Evolutionary conservation across 257 asterid species (phyloP).

Genomic region (Jacaranda mimosifolia): DNA sequence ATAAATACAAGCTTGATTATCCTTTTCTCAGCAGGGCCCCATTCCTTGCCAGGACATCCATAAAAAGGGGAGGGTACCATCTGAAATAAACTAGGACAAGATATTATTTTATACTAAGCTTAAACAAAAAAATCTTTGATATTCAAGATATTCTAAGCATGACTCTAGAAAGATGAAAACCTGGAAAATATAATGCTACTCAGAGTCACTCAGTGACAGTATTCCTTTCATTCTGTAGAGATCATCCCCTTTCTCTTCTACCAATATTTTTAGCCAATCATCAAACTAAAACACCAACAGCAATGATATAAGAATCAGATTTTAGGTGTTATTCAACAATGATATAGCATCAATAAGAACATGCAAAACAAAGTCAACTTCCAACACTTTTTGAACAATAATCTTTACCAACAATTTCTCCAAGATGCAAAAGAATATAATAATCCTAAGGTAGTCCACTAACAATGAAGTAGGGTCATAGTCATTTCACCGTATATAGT

Average conservation of each 20-base stretch:
- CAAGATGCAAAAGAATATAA: not conserved
- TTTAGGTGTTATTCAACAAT: not conserved
- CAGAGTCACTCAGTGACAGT: slow-evolving; percentile 71
- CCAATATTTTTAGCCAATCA: slow-evolving; percentile 92
- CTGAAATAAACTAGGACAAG: slow-evolving; percentile 45
- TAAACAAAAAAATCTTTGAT: not conserved
- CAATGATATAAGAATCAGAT: slow-evolving; percentile 18
- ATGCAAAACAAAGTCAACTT: not conserved
- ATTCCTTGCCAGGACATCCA: slow-evolving; percentile 92
- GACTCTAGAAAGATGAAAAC: slow-evolving; percentile 40
- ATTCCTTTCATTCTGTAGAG: slow-evolving; percentile 96
- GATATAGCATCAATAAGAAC: not conserved
- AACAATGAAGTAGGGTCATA: too few relatives aligned
- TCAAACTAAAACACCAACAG: slow-evolving; percentile 72
- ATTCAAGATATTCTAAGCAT: not conserved
- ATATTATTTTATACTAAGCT: not conserved
- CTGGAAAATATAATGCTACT: slow-evolving; percentile 92
- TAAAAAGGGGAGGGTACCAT: slow-evolving; percentile 84
- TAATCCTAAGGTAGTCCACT: too few relatives aligned
- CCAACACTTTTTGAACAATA: not conserved
- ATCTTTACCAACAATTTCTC: not conserved
- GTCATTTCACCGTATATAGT: too few relatives aligned
- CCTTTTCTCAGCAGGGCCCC: slow-evolving; percentile 85
- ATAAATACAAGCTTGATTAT: slow-evolving; percentile 89
- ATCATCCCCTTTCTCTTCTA: slow-evolving; percentile 94